Evolutionary conservation across 2,329 filamentous ascomycete genomes (phyloP).

Genomic region (Falciphora oryzae): DNA sequence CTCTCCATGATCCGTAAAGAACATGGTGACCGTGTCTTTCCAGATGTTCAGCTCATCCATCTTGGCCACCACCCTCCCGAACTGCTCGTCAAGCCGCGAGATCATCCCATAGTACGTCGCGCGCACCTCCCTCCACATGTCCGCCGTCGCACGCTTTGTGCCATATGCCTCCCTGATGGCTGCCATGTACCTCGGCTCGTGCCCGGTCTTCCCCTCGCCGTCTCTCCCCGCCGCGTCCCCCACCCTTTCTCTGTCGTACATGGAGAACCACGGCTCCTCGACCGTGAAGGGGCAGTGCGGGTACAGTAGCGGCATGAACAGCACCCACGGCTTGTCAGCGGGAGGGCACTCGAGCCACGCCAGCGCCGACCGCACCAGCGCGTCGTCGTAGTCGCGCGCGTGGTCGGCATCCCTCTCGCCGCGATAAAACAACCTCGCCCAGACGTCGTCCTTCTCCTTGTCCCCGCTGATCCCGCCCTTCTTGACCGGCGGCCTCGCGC

Average conservation of each 20-base stretch:
- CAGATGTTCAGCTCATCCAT: conserved; percentile 29
- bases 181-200: conserved; percentile 37
- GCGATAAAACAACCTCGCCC: conserved; percentile 34
- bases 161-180: conserved; percentile 32
- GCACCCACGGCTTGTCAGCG: conserved; percentile 32
- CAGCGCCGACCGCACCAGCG: conserved; percentile 32
- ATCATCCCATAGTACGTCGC: conserved; percentile 44
- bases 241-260: conserved; percentile 31
- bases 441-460: conserved; percentile 16
- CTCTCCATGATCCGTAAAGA: conserved; percentile 40
- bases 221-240: conserved; percentile 17
- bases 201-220: conserved; percentile 25
- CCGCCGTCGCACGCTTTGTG: conserved; percentile 31
- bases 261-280: conserved; percentile 41
- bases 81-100: conserved; percentile 37
- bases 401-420: conserved; percentile 31
- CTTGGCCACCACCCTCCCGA: conserved; percentile 32
- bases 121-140: conserved; percentile 37
- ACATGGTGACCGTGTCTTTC: conserved; percentile 35
- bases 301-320: conserved; percentile 37
- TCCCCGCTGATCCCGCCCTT: conserved; percentile 17
- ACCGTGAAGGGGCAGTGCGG: conserved; percentile 42
- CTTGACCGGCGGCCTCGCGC: not conserved
- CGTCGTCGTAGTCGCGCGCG: conserved; percentile 39
- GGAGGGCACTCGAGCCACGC: conserved; percentile 39